Conservation (phyloP, 192 early-diverging fungal genomes). For the Geranomyces variabilis region DNA sequence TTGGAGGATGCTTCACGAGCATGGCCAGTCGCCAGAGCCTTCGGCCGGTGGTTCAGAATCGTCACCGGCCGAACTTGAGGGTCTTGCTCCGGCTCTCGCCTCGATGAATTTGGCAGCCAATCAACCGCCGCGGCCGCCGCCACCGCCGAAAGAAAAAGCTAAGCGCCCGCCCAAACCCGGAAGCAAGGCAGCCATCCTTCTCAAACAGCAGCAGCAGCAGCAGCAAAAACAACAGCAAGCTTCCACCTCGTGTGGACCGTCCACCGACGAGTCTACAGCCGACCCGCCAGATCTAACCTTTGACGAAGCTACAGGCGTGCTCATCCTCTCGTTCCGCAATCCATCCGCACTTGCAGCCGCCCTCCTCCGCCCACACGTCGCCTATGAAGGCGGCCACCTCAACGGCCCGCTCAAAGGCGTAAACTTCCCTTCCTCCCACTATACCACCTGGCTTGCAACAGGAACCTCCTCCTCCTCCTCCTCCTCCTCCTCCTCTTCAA, state of each 20-base stretch:
- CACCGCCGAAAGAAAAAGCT: not conserved
- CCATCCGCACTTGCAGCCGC: constrained; percentile 28
- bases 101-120: no score
- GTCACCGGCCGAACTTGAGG: no score
- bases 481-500: not conserved
- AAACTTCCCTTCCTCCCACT: constrained; percentile 44
- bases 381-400: constrained; percentile 49
- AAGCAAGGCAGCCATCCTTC: constrained; percentile 30
- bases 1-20: no score
- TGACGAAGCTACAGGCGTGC: constrained; percentile 13
- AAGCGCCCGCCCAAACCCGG: constrained; percentile 47
- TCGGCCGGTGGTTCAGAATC: no score
- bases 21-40: no score
- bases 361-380: constrained; percentile 47
- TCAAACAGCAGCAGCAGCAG: constrained; percentile 27
- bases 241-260: not conserved
- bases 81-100: no score
- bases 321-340: constrained; percentile 41
- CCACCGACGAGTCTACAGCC: not conserved
- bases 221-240: not conserved
- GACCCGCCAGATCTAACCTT: constrained; percentile 6
- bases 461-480: not conserved
- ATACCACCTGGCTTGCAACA: constrained; percentile 30
- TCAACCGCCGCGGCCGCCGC: no score
- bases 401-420: constrained; percentile 57